Evolutionary conservation across 306 rosid species (phyloP).

Genomic region (Cicer yamashitae): DNA sequence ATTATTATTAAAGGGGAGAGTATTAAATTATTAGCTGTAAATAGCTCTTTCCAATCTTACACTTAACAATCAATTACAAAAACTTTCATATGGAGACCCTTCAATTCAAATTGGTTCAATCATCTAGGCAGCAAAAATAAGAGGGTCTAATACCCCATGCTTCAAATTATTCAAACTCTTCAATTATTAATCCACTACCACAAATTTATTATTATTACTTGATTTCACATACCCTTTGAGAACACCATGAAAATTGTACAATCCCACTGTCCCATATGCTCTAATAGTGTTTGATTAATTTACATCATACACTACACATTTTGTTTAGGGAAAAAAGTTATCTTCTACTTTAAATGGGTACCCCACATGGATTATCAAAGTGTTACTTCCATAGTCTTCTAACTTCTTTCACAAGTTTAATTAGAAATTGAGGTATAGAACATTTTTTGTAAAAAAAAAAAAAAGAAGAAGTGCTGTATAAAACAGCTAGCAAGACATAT

Average conservation of each 20-base stretch:
- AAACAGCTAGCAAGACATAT: constrained; percentile 24
- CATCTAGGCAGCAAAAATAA: constrained; percentile 45
- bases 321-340: constrained; percentile 25
- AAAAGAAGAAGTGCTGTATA: neutral
- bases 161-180: constrained; percentile 37
- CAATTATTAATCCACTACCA: constrained; percentile 48
- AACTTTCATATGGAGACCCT: constrained; percentile 42
- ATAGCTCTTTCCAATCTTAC: constrained; percentile 39
- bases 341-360: constrained; percentile 43
- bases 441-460: no score
- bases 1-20: no score
- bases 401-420: constrained; percentile 30
- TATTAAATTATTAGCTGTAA: constrained; percentile 39
- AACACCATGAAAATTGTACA: constrained; percentile 47
- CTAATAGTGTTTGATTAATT: constrained; percentile 42
- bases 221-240: constrained; percentile 38
- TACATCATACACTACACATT: constrained; percentile 29
- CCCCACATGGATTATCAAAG: constrained; percentile 44
- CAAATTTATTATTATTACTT: constrained; percentile 41
- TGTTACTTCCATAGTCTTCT: constrained; percentile 36
- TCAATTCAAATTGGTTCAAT: constrained; percentile 41
- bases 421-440: neutral
- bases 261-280: constrained; percentile 47
- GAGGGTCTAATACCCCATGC: constrained; percentile 37
- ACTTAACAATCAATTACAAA: constrained; percentile 34